Evolutionary conservation across 345 rosid species (phyloP), one percentile per base, ranked within the genome.

Genomic region (Alliaria petiolata): DNA sequence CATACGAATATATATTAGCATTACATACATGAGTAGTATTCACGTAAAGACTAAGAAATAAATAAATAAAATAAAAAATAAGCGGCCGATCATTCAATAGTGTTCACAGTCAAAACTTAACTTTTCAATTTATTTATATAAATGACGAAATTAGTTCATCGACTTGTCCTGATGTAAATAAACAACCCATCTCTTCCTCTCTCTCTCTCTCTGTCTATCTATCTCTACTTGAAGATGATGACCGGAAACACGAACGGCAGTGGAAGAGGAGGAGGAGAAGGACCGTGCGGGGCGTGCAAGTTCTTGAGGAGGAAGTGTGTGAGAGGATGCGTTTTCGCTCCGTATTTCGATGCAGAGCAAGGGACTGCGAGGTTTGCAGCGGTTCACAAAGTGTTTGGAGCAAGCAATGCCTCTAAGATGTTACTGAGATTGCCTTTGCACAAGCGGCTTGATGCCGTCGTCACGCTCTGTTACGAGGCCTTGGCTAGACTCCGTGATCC

Each of bases 261-360:
- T 33, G 78, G 86, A 45, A 79, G 87, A 77, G 78, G 70, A 63
- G 72, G 75, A 34, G 84, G 86, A 33, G 80, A 83, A 73, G 87
- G 95, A 63, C 97, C 97, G 7, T 87, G 96, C 42, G 97, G 96
- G 9, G 98, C 95, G 4, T 93, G 97, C 88, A 91, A 91, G 79
- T 89, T 91, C 76, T 85, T 93, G 8, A 49, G 96, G 72, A 78
- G 95, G 58, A 93, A 93, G 73, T 93, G 97, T 36, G 81, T 85
- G 44, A 79, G 74, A 65, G 95, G 89, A 0, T 93, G 98, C 78
- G 80, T 91, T 20, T 91, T 91, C 62, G 95, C 95, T 34, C 98
- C 97, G 1, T 89, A 93, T 46, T 93, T 91, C 61, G 95, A 89
- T 74, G 75, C 97, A 19, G 97, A 92, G 34, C 96, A 93, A 76